Conservation (phyloP, 148 eudicot genomes). For the Silene latifolia region DNA sequence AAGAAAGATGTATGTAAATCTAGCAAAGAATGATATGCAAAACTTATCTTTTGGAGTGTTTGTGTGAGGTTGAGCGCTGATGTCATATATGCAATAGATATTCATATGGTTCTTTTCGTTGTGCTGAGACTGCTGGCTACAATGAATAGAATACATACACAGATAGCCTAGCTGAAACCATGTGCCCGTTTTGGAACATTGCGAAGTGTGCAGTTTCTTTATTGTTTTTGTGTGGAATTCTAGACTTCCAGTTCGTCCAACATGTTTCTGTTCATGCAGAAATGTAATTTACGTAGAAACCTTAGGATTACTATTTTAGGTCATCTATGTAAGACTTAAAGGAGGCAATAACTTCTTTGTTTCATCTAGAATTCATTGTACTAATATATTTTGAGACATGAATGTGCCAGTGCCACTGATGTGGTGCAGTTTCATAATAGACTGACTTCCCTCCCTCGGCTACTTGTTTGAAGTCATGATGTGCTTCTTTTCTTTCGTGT, state of each 20-base stretch:
- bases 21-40: background rate
- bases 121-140: background rate
- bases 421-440: background rate
- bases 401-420: background rate
- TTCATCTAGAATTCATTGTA: background rate
- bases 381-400: background rate
- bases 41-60: background rate
- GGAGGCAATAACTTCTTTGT: background rate
- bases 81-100: background rate
- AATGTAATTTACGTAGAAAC: background rate
- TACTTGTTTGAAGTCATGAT: slow-evolving; percentile 15
- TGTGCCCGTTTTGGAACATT: background rate
- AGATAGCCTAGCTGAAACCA: slow-evolving; percentile 2
- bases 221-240: background rate
- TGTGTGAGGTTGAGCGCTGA: background rate
- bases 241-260: background rate
- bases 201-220: background rate
- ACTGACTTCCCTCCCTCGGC: background rate
- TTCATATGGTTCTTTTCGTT: background rate
- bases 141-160: background rate
- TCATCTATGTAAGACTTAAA: background rate
- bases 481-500: slow-evolving; percentile 11
- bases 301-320: background rate
- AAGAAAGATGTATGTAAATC: background rate
- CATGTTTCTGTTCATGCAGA: background rate